Base-by-base conservation (phyloP, 2,329 filamentous ascomycete genomes). In the Sphaceloma murrayae region DNA sequence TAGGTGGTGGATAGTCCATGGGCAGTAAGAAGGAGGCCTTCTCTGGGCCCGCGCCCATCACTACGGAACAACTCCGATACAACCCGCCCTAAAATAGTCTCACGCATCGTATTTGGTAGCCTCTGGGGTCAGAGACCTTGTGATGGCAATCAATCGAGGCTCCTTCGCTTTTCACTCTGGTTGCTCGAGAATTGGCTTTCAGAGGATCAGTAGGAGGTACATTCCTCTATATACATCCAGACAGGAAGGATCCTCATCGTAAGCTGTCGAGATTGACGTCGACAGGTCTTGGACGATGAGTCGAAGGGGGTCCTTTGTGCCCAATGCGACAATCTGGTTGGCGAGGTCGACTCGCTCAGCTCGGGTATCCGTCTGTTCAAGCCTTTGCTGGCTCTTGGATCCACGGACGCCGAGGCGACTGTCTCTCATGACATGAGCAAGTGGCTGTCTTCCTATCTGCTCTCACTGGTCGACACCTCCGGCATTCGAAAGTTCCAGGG, bases 401-500 rank as follows among this genome's bases (percentile, higher is more conserved):
- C 21, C 43, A 6, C 33, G 14, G 8, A 17, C 18, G 5, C 16
- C 21, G 3, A 17, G 21, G 14, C n/a, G 30, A n/a, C 10, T n/a
- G 5, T 14, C 39, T 29, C 17, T 34, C 29, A 36, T 38, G 27
- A 11, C 9, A 61, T 53, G 48, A 51, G 45, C 31, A 62, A 68
- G 46, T 74, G 62, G 64, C 63, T 78, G 19, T 67, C 70, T n/a
- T 71, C 72, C 4, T 71, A 73, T 45, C 60, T 80, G 3, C 62
- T 79, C 19, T 68, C 69, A 43, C 59, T 73, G 4, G 69, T 76
- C 30, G 73, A 78, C 17, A 69, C 68, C 46, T 67, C 70, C 51
- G 74, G 72, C 27, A 62, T 72, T 2, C 67, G 74, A 13, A 71
- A 73, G 52, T 77, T 79, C 58, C 48, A 76, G 43, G 67, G 82